A percentile compares a stretch with the other conserved stretches of the same genome.
These are phyloP conservation scores for Penicillium nucicola DNA, from an alignment of 495 filamentous ascomycete species.

Conservation along the genomic window DNA sequence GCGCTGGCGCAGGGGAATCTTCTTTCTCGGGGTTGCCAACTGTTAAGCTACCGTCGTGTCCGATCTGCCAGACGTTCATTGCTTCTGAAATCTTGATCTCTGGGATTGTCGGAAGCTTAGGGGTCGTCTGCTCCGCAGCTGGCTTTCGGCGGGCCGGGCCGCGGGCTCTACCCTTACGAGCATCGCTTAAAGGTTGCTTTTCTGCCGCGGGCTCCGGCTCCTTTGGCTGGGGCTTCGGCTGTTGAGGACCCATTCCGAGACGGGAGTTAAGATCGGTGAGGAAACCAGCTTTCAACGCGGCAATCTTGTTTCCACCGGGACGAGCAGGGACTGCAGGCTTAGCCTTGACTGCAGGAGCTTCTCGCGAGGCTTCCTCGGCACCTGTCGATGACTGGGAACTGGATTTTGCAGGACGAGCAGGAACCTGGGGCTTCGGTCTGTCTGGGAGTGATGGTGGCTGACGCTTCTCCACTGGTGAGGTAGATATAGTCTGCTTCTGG, in stretches of 20 bases:
- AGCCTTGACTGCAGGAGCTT: slow-evolving; percentile 42
- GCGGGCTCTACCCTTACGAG: slow-evolving; percentile 83
- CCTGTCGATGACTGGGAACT: slow-evolving; percentile 36
- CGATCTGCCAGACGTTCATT: slow-evolving; percentile 51
- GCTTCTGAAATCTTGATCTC: slow-evolving; percentile 46
- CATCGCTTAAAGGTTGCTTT: slow-evolving; percentile 77
- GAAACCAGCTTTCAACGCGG: slow-evolving; percentile 84
- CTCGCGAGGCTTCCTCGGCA: slow-evolving; percentile 28
- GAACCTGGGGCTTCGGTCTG: slow-evolving; percentile 78
- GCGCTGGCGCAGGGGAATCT: slow-evolving; percentile 13
- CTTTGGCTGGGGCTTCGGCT: slow-evolving; percentile 67
- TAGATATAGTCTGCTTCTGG: slow-evolving; percentile 35
- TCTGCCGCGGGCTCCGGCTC: slow-evolving; percentile 58
- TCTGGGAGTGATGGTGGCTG: slow-evolving; percentile 59
- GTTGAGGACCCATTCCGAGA: slow-evolving; percentile 75
- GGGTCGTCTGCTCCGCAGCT: slow-evolving; percentile 32
- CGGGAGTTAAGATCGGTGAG: slow-evolving; percentile 85
- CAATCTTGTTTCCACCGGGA: slow-evolving; percentile 78
- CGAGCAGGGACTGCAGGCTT: slow-evolving; percentile 82
- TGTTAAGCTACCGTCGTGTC: slow-evolving; percentile 42
- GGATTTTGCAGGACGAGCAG: slow-evolving; percentile 63
- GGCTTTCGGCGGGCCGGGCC: slow-evolving; percentile 81
- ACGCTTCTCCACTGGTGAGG: slow-evolving; percentile 43
- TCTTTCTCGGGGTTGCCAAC: slow-evolving; percentile 29
- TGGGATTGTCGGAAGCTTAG: slow-evolving; percentile 35